Evolutionary conservation across 441 rosid species (phyloP), one percentile per base, ranked within the genome.

Genomic region (Daphne laureola): DNA sequence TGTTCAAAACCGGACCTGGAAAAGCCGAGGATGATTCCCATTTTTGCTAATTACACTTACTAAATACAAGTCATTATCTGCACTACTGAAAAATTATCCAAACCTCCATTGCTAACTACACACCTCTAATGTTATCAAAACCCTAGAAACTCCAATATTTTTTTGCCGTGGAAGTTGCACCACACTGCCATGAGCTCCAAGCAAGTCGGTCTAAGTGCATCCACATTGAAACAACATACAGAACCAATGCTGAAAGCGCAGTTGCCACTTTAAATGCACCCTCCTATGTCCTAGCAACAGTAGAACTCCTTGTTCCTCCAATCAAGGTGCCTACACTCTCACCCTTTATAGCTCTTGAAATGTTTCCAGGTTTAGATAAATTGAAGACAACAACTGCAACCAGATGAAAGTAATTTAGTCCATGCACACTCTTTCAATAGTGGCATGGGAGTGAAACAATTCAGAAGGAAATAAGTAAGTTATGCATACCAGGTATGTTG

Each of bases 261-360:
- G 44, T 45, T 41, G 50, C 48, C 18, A 45, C 4, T 8, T 43
- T 2, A 21, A 21, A 21, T 14, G 47, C 53, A 36, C 50, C 38
- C 53, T 46, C 9, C 77, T 67, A 70, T 50, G 74, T 52, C 57
- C 57, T 65, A 26, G 75, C 43, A 7, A 77, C 69, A 11, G 61
- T 40, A 23, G 83, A 70, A 63, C 66, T 79, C 74, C 62, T 44
- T 12, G 81, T 64, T 43, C 85, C 81, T 67, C 91, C 93, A 0
- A 91, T 91, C 65, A 86, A 55, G 21, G 96, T 91, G 25, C 98
- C 98, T 0, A 88, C 98, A 57, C 69, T 73, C 71, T 88, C 96
- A 2, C 96, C 96, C 66, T 69, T 82, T 63, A 92, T 86, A 12
- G 95, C 98, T 64, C 73, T 86, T 0, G 89, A 65, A 18, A 88